Percentiles rank a stretch among this genome's conserved stretches.
Conservation (phyloP, 192 early-diverging fungal species). For the Coemansia sp. region DNA sequence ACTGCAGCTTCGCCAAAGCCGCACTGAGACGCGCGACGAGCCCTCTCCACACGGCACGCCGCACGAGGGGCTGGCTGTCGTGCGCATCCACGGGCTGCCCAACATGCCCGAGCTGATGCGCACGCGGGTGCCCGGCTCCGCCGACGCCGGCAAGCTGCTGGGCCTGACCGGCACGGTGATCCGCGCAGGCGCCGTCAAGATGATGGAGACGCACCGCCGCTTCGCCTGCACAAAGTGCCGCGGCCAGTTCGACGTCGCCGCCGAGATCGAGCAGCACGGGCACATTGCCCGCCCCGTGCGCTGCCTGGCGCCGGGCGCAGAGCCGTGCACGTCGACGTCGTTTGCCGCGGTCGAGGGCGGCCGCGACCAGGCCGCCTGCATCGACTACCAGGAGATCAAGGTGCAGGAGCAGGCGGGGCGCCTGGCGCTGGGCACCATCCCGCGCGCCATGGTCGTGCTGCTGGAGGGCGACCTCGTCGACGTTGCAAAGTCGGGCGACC, state of each 20-base stretch:
- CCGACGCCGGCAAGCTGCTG: conserved; percentile 58
- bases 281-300: conserved; percentile 52
- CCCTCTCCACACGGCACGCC: neutral
- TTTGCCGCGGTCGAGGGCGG: conserved; percentile 46
- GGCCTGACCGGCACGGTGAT: conserved; percentile 64
- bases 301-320: conserved; percentile 45
- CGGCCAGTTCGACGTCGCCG: conserved; percentile 51
- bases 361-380: conserved; percentile 49
- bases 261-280: conserved; percentile 66
- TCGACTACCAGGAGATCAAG: conserved; percentile 78
- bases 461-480: conserved; percentile 62
- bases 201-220: conserved; percentile 60
- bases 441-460: conserved; percentile 56
- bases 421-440: conserved; percentile 62
- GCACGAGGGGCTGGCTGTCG: neutral
- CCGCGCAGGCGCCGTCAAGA: conserved; percentile 63
- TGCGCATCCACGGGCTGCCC: conserved; percentile 14
- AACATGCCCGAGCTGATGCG: conserved; percentile 34
- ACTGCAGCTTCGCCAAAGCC: neutral
- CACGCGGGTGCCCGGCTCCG: conserved; percentile 55
- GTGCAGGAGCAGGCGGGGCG: conserved; percentile 68
- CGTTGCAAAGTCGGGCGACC: conserved; percentile 58
- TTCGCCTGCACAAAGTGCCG: conserved; percentile 59
- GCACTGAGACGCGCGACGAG: neutral
- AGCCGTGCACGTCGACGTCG: conserved; percentile 51